Conservation (phyloP, 495 filamentous ascomycete species). For the Pyrenula massariospora region DNA sequence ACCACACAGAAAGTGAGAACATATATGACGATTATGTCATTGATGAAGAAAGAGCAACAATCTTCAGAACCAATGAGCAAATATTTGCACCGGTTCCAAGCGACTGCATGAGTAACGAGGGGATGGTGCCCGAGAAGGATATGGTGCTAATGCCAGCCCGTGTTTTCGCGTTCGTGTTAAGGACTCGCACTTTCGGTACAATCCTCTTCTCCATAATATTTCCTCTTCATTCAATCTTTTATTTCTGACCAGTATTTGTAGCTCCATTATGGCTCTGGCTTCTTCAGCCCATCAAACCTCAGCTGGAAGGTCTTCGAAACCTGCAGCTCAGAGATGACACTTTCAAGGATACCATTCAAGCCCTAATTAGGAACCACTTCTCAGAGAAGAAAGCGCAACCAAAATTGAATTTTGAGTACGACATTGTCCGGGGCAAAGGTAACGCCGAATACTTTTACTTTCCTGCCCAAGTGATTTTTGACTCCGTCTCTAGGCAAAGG, state of each 20-base stretch:
- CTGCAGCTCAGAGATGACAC: not conserved
- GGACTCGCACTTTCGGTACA: conserved; percentile 25
- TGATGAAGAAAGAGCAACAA: conserved; percentile 13
- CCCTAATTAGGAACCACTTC: conserved; percentile 27
- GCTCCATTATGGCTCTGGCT: not conserved
- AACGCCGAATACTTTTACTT: not conserved
- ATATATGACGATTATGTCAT: conserved; percentile 13
- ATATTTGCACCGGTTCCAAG: not conserved
- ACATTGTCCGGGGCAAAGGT: conserved; percentile 34
- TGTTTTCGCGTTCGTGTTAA: conserved; percentile 29
- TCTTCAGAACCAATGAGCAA: conserved; percentile 5
- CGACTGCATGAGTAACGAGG: not conserved
- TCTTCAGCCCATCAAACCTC: not conserved
- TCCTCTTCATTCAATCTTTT: not conserved
- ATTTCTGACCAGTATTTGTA: not conserved
- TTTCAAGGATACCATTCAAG: conserved; percentile 18
- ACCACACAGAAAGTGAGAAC: conserved; percentile 2
- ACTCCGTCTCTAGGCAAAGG: conserved; percentile 27
- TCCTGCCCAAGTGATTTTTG: not conserved
- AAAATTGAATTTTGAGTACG: conserved; percentile 15
- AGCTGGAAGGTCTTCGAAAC: not conserved
- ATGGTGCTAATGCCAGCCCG: conserved; percentile 26
- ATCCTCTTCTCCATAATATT: not conserved
- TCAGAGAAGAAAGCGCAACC: conserved; percentile 18
- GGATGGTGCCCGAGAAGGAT: conserved; percentile 17